A percentile compares a stretch with the other conserved stretches of the same genome.
phyloP scores from a whole-genome alignment of 2,329 filamentous ascomycete species.

The Pseudofabraea citricarpa region DNA sequence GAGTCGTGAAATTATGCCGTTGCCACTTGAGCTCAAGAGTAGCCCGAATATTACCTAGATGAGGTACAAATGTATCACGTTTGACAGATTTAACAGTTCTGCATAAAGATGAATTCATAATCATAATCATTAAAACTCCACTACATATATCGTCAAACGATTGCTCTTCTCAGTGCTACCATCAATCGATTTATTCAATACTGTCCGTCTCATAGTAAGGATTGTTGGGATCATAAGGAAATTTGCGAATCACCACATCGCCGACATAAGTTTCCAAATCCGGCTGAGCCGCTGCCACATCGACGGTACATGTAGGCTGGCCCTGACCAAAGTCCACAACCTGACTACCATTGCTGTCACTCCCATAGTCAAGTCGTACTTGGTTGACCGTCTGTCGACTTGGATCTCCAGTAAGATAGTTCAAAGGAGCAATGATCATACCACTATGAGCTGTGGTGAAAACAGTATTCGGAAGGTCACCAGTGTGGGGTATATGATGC shows the following conservation, averaged over 20 bases:
- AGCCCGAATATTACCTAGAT: no score
- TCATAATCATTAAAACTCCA: no score
- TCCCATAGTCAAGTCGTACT: slow-evolving; percentile 33
- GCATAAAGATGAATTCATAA: no score
- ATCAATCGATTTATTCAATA: slow-evolving; percentile 13
- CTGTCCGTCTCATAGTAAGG: slow-evolving; percentile 29
- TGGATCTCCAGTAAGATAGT: slow-evolving; percentile 37
- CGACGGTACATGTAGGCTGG: slow-evolving; percentile 22
- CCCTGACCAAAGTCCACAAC: slow-evolving; percentile 31
- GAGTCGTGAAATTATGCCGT: no score
- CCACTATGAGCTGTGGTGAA: slow-evolving; percentile 41
- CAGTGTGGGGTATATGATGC: slow-evolving; percentile 52
- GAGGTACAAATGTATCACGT: no score
- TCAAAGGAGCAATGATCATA: slow-evolving; percentile 38
- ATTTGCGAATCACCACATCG: slow-evolving; percentile 32
- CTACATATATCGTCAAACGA: no score
- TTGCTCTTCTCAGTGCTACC: no score
- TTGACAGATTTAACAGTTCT: no score
- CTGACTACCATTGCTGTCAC: slow-evolving; percentile 21
- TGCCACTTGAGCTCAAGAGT: no score
- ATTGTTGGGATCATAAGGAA: slow-evolving; percentile 31
- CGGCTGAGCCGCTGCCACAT: slow-evolving; percentile 20
- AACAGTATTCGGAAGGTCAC: slow-evolving; percentile 46
- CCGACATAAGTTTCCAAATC: slow-evolving; percentile 28
- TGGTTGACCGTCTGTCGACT: slow-evolving; percentile 35